These are phyloP conservation scores for Asterochloris sp. DNA, from an alignment of 139 green algal genomes.

Conservation along the genomic window DNA sequence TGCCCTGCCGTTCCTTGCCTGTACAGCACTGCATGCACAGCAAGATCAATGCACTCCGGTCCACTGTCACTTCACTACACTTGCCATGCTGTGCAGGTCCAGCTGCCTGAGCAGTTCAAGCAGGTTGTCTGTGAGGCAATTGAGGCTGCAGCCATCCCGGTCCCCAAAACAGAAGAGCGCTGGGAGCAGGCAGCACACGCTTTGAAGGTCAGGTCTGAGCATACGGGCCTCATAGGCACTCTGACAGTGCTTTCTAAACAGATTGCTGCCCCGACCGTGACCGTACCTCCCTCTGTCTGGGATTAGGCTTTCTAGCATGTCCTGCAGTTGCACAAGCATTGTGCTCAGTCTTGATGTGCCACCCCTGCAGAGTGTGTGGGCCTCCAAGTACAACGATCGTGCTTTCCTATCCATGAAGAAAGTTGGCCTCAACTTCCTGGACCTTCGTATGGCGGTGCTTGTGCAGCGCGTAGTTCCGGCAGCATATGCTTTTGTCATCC, in stretches of 20 bases:
- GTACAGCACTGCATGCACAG: neutral
- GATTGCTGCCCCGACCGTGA: no score
- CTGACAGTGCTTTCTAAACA: no score
- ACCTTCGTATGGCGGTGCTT: conserved; percentile 97
- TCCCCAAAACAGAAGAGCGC: conserved; percentile 66
- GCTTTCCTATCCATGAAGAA: conserved; percentile 79
- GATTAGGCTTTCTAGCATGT: neutral
- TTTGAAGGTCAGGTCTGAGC: conserved; percentile 45
- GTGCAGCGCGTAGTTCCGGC: conserved; percentile 90
- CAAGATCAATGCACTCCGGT: neutral
- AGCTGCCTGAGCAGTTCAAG: conserved; percentile 57
- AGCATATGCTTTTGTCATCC: conserved; percentile 98
- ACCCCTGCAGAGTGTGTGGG: conserved; percentile 80
- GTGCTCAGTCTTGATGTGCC: neutral
- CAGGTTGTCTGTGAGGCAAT: conserved; percentile 64
- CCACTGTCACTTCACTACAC: neutral
- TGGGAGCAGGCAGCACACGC: conserved; percentile 65
- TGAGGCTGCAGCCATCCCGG: conserved; percentile 64
- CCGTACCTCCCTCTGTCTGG: no score
- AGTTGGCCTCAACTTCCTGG: conserved; percentile 75
- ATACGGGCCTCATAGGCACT: no score
- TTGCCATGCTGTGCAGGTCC: conserved; percentile 10
- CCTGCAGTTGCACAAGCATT: neutral
- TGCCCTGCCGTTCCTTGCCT: no score
- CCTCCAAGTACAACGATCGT: conserved; percentile 97